Conservation (phyloP, 148 eudicot genomes). For the Cornus controversa region DNA sequence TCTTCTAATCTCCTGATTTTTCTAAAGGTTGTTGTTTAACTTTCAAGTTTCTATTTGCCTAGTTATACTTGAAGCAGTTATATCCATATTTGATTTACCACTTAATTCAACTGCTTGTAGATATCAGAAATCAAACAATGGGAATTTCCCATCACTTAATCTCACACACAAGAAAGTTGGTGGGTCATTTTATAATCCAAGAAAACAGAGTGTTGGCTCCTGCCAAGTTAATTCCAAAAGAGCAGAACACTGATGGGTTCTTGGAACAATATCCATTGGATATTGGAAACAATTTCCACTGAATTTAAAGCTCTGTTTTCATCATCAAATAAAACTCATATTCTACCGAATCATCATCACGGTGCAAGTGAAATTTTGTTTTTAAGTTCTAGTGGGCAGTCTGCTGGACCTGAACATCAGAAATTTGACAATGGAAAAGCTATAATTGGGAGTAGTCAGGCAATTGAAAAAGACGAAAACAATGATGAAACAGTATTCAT, state of each 20-base stretch:
- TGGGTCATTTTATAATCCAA: conserved; percentile 93
- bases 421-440: conserved; percentile 14
- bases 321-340: conserved; percentile 19
- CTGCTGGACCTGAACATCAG: conserved; percentile 22
- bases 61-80: neutral
- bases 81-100: neutral
- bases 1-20: neutral
- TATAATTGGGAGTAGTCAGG: conserved; percentile 21
- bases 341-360: conserved; percentile 15
- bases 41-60: conserved; percentile 11
- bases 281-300: conserved; percentile 46
- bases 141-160: conserved; percentile 77
- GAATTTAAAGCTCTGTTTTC: conserved; percentile 38
- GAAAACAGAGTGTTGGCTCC: conserved; percentile 91
- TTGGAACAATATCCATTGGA: conserved; percentile 41
- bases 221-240: conserved; percentile 43
- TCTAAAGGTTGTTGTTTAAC: neutral
- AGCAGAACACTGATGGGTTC: conserved; percentile 25
- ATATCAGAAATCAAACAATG: conserved; percentile 70
- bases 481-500: conserved; percentile 16
- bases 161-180: conserved; percentile 95
- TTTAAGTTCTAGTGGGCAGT: conserved; percentile 20
- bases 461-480: conserved; percentile 30
- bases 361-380: conserved; percentile 20
- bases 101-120: conserved; percentile 35